These are phyloP conservation scores for Evansstolkia leycettana DNA, from an alignment of 495 filamentous ascomycete genomes.

Conservation along the genomic window DNA sequence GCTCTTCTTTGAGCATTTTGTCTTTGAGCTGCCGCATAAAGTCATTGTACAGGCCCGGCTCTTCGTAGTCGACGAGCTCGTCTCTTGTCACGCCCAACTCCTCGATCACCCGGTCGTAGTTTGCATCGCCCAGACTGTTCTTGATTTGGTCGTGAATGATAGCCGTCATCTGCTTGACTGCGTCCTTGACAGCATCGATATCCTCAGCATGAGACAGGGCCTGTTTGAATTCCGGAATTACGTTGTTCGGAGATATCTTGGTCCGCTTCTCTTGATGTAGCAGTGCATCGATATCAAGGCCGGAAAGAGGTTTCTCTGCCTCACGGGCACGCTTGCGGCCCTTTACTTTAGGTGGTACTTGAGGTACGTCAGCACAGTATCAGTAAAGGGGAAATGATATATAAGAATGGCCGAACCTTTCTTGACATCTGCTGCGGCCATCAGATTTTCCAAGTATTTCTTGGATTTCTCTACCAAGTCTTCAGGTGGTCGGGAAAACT, in stretches of 20 bases:
- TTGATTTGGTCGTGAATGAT: slow-evolving; percentile 60
- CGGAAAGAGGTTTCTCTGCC: slow-evolving; percentile 73
- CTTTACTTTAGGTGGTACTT: slow-evolving; percentile 76
- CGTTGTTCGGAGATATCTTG: slow-evolving; percentile 65
- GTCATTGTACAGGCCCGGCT: slow-evolving; percentile 66
- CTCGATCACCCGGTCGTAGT: slow-evolving; percentile 66
- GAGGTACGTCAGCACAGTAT: slow-evolving; percentile 13
- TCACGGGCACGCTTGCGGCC: slow-evolving; percentile 58
- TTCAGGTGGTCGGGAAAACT: slow-evolving; percentile 63
- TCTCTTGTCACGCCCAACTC: slow-evolving; percentile 66
- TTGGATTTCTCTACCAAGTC: slow-evolving; percentile 46
- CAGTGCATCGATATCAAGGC: slow-evolving; percentile 73
- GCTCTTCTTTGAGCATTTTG: slow-evolving; percentile 52
- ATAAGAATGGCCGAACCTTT: too few species aligned
- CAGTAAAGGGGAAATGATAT: background rate
- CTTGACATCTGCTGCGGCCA: slow-evolving; percentile 68
- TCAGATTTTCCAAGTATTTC: slow-evolving; percentile 46
- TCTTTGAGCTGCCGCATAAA: slow-evolving; percentile 60
- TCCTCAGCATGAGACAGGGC: slow-evolving; percentile 51
- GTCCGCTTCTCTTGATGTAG: slow-evolving; percentile 47
- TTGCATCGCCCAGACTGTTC: slow-evolving; percentile 59
- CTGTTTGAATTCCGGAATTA: slow-evolving; percentile 89
- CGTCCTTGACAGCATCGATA: slow-evolving; percentile 48
- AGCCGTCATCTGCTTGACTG: slow-evolving; percentile 58
- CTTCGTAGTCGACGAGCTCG: slow-evolving; percentile 63